Evolutionary conservation across 2,329 filamentous ascomycete species (phyloP), one percentile per base, ranked within the genome.

Genomic region (Lecanicillium sp.): DNA sequence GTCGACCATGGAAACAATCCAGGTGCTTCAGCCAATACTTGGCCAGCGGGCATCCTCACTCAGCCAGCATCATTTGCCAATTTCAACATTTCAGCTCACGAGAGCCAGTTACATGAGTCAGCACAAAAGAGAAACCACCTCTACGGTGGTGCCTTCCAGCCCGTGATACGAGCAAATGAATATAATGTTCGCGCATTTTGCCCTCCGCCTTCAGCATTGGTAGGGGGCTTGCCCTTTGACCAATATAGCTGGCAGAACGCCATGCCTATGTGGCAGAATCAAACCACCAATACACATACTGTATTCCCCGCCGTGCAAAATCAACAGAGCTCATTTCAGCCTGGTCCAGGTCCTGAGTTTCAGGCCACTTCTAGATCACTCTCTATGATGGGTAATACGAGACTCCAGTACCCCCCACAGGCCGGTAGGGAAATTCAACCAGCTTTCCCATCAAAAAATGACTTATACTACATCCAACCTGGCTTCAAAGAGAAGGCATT

Each of bases 401-500:
- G 11, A 11, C 6, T 11, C 22, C 7, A 7, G 22, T 25, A 25
- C 11, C 22, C 22, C 7, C 22, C 6, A 25, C 11, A 7, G 11
- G 11, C 22, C 22, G 22, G 22, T 6, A 6, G 7, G 11, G 22
- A 25, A 11, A 25, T 11, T 7, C 11, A 11, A 7, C 22, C 22
- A 20, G 17, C 16, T n/a, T 38, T 32, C 25, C 20, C 33, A 8
- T n/a, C 20, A 19, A 33, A 25, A 11, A 15, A 42, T 15, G 35
- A 27, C n/a, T 29, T 7, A 15, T 39, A 29, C 29, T 20, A 31
- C 9, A 17, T 13, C 22, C 54, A 51, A 25, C 47, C 46, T 13
- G 62, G 60, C 8, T 85, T 85, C 52, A 80, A 78, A 46, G 83
- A 87, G 46, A 81, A 77, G 45, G 75, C 76, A 3, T 61, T 88